phyloP scores from a whole-genome alignment of 2,329 filamentous ascomycete species.

The Botryotinia calthae region DNA sequence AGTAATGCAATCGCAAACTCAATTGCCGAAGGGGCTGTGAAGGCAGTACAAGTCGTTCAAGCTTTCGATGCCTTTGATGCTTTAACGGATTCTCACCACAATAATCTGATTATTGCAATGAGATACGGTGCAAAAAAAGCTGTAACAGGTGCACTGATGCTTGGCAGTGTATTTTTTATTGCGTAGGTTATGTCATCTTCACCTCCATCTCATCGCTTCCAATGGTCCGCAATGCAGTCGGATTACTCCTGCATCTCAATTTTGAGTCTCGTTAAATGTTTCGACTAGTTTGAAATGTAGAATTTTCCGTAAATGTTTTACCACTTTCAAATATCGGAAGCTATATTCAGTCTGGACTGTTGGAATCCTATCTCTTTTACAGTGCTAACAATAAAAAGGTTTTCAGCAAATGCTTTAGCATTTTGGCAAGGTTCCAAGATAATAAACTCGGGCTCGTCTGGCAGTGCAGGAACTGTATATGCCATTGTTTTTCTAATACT shows the following conservation, averaged over 20 bases:
- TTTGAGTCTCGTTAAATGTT: not conserved
- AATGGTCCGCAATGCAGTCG: not conserved
- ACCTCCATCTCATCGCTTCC: not conserved
- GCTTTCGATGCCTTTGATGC: not conserved
- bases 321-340: not conserved
- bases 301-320: not conserved
- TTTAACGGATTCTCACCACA: slow-evolving; percentile 50
- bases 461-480: not conserved
- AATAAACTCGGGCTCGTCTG: not conserved
- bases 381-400: not conserved
- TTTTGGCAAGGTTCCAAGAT: not conserved
- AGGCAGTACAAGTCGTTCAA: not conserved
- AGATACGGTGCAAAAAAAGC: slow-evolving; percentile 50
- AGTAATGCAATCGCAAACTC: not conserved
- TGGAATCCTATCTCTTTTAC: not conserved
- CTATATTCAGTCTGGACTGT: not conserved
- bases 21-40: not conserved
- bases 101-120: slow-evolving; percentile 44
- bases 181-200: not conserved
- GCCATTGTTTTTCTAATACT: not conserved
- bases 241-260: not conserved
- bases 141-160: slow-evolving; percentile 45
- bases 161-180: not conserved
- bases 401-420: not conserved
- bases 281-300: not conserved